These are phyloP conservation scores for Globisporangium abappressorium DNA, from an alignment of 352 stramenopile genomes.

Conservation along the genomic window DNA sequence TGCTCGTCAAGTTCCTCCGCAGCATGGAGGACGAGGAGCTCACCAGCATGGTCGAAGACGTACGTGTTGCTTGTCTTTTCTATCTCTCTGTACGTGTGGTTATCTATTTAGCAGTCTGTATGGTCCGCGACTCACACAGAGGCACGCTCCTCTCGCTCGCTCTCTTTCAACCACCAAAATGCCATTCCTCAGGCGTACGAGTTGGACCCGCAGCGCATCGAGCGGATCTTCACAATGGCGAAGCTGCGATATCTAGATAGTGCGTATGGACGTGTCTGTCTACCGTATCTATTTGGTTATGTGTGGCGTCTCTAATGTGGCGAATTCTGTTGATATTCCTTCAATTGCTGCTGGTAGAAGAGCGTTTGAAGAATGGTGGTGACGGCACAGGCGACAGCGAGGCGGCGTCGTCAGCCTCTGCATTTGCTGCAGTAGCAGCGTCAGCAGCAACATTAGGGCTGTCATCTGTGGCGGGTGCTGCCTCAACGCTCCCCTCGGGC, in stretches of 20 bases:
- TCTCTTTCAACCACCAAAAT: background rate
- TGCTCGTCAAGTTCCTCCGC: slow-evolving; percentile 53
- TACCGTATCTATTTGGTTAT: background rate
- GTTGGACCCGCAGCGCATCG: slow-evolving; percentile 46
- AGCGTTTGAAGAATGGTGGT: slow-evolving; percentile 1
- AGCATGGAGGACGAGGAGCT: slow-evolving; percentile 64
- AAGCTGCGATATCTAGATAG: slow-evolving; percentile 41
- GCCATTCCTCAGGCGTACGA: slow-evolving; percentile 38
- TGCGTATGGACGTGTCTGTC: background rate
- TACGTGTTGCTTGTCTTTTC: slow-evolving; percentile 12
- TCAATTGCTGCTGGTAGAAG: background rate
- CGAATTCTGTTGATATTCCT: background rate
- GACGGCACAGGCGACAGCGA: background rate
- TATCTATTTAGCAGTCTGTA: background rate
- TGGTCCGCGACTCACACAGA: background rate
- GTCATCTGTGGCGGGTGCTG: background rate
- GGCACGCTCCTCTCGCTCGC: background rate
- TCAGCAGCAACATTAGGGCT: background rate
- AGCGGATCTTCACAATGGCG: slow-evolving; percentile 40
- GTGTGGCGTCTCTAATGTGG: background rate
- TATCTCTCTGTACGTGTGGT: background rate
- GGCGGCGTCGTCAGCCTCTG: slow-evolving; percentile 5
- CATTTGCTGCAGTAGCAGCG: slow-evolving; percentile 1
- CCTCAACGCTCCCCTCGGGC: background rate
- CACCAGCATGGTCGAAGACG: slow-evolving; percentile 35